Base-by-base conservation (phyloP, 805 yeast genomes). In the Saccharomycopsis schoenii region DNA sequence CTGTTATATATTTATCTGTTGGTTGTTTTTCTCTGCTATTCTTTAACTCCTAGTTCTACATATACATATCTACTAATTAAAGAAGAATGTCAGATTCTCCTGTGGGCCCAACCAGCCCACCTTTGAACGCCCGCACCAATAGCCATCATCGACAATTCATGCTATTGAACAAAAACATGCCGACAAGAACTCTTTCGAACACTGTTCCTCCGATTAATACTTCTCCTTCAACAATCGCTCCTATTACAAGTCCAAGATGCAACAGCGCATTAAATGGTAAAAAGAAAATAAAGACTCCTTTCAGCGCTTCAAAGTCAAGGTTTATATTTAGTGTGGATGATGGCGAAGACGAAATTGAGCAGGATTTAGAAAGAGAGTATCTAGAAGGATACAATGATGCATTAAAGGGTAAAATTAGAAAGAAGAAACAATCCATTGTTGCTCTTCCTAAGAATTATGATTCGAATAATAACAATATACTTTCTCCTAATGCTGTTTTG, bases 301-400 rank as follows among this genome's bases (percentile, higher is more conserved):
- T 61, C 21, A 36, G 59, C 14, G 57, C 61, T 10, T 34, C 42
- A 10, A 64, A 65, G 25, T 60, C 66, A 10, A 42, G 70, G 25
- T 68, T 62, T 60, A 75, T 87, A 0, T 89, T 85, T 69, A 84
- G 91, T 41, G 96, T 89, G 0, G 96, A 89, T 69, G 96, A 89
- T 70, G 90, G 86, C 67, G 82, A 87, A 52, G 81, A 82, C 64
- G 96, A 89, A 64, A 78, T 84, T 17, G 86, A 83, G 62, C 82
- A 80, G 17, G 88, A 82, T 65, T 71, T 79, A 59, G 81, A 79
- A 62, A 71, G 83, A 25, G 81, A 82, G 64, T 88, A 87, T 68
- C 67, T 83, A 39, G 96, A 87, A 68, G 94, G 94, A 0, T 83
- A 82, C 67, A 80, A 79, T 51, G 94, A 86, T 71, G 94, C 92